These are phyloP conservation scores for Dryadomyces quercus-mongolicae DNA, from an alignment of 2,329 filamentous ascomycete genomes.

Conservation along the genomic window DNA sequence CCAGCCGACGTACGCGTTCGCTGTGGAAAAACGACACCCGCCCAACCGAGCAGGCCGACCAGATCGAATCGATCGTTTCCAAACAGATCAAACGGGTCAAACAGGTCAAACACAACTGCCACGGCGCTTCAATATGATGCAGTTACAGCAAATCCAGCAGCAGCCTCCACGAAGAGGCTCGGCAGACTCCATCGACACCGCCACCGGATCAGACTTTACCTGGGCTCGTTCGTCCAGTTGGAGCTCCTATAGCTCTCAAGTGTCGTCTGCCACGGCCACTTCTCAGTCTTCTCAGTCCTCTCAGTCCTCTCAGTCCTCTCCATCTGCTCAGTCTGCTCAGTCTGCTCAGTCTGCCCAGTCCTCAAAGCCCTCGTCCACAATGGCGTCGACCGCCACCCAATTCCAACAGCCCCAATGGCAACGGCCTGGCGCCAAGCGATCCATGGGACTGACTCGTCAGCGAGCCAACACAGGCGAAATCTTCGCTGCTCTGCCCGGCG, in stretches of 20 bases:
- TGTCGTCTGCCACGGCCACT: no score
- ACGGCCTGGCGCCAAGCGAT: no score
- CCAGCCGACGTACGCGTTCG: no score
- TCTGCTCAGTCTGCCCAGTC: no score
- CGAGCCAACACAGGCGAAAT: slow-evolving; percentile 30
- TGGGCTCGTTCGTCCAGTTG: slow-evolving; percentile 15
- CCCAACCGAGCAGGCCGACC: background rate
- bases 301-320: no score
- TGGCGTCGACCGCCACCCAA: no score
- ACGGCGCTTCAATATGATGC: background rate
- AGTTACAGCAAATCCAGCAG: background rate
- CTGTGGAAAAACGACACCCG: no score
- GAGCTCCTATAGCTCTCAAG: slow-evolving; percentile 18
- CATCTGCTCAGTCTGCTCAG: no score
- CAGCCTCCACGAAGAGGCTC: slow-evolving; percentile 4
- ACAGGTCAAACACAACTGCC: background rate
- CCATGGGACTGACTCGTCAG: slow-evolving; percentile 4
- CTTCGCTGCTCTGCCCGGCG: slow-evolving; percentile 43
- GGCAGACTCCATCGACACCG: slow-evolving; percentile 11
- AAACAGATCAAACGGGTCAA: background rate
- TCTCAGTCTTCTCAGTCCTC: no score
- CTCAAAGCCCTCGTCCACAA: background rate
- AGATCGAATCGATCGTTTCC: no score
- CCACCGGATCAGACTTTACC: slow-evolving; percentile 13
- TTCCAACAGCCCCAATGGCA: no score